Conservation (phyloP, 1,139 yeast genomes). For the Geotrichum cucujoidarum region DNA sequence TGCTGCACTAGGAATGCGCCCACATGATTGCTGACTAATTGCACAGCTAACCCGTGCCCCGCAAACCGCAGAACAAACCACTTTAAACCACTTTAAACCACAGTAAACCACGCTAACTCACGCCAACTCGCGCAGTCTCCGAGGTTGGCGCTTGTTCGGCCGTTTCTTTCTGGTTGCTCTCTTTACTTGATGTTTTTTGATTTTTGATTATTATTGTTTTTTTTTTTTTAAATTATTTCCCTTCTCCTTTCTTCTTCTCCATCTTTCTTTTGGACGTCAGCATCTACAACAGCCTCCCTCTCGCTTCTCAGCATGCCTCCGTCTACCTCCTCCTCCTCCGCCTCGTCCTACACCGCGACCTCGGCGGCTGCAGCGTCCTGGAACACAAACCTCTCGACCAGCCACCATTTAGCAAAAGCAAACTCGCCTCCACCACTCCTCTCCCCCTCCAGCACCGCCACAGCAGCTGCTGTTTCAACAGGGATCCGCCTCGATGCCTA, state of each 20-base stretch:
- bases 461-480: conserved; percentile 10
- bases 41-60: no score
- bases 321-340: background rate
- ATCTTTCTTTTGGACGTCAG: background rate
- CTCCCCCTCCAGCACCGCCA: conserved; percentile 9
- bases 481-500: conserved; percentile 28
- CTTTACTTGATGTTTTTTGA: background rate
- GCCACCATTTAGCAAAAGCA: conserved; percentile 8
- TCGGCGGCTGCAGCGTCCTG: conserved; percentile 15
- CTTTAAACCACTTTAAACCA: no score
- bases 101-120: no score
- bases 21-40: no score
- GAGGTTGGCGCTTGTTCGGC: no score
- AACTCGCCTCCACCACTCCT: conserved; percentile 5
- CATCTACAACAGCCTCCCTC: no score
- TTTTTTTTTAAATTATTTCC: background rate
- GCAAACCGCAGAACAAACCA: no score
- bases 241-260: background rate
- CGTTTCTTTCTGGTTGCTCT: background rate
- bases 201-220: background rate
- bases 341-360: background rate
- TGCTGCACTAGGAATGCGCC: no score
- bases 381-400: conserved; percentile 2
- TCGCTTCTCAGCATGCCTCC: background rate
- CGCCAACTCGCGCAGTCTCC: no score